Evolutionary conservation across 73 alveolate genomes (phyloP).

Genomic region (Stentor coeruleus): DNA sequence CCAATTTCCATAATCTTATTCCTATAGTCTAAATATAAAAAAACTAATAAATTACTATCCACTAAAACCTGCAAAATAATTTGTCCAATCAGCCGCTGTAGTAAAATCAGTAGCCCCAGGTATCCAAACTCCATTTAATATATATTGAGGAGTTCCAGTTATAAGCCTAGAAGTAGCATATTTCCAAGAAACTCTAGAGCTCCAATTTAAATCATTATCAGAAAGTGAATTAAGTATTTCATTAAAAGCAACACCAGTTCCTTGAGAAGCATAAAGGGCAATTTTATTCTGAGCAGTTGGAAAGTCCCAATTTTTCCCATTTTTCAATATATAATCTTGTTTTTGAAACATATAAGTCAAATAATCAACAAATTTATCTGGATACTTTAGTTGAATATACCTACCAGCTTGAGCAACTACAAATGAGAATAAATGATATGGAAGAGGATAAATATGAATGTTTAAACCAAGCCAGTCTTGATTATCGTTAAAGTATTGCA

Average conservation of each 20-base stretch:
- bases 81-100: background rate
- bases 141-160: slow-evolving; percentile 12
- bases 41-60: background rate
- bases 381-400: background rate
- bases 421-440: background rate
- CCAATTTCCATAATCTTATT: too few relatives aligned
- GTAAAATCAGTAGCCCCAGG: background rate
- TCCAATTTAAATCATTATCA: background rate
- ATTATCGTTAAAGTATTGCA: background rate
- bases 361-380: background rate
- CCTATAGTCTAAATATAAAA: background rate
- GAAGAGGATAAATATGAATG: background rate
- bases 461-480: background rate
- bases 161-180: background rate
- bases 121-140: background rate
- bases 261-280: background rate
- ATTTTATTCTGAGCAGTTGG: background rate
- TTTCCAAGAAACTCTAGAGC: background rate
- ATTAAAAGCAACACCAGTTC: background rate
- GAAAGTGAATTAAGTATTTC: background rate
- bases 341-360: background rate
- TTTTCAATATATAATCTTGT: background rate
- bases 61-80: background rate
- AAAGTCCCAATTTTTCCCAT: background rate
- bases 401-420: background rate